Conservation (phyloP, 345 rosid species). For the Sonneratia caseolaris region DNA sequence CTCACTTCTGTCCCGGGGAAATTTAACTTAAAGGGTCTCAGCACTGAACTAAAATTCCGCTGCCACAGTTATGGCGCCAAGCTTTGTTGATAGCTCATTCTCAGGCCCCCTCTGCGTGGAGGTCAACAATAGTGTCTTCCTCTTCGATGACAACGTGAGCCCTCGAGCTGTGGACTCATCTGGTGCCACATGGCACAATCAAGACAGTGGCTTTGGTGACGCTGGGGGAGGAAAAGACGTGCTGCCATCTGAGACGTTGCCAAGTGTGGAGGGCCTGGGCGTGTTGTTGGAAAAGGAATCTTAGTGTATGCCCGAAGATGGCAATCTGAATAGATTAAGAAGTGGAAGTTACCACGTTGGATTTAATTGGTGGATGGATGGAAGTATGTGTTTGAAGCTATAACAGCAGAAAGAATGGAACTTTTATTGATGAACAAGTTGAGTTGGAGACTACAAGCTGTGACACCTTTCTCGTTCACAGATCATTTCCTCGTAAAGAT, state of each 20-base stretch:
- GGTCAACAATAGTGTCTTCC: constrained; percentile 22
- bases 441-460: no score
- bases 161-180: neutral
- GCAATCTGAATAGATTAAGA: constrained; percentile 42
- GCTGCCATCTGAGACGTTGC: no score
- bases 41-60: no score
- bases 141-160: constrained; percentile 34
- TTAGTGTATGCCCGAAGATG: constrained; percentile 36
- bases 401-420: no score
- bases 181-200: constrained; percentile 10
- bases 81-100: constrained; percentile 32
- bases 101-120: constrained; percentile 40
- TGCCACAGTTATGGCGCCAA: constrained; percentile 36
- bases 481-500: no score
- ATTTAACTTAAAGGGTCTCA: neutral
- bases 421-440: no score
- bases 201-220: constrained; percentile 19
- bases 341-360: constrained; percentile 13
- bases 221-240: neutral
- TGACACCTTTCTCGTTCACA: no score
- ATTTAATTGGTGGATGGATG: no score
- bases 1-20: neutral
- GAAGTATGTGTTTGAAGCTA: no score
- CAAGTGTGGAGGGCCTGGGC: constrained; percentile 1
- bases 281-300: constrained; percentile 40